These are phyloP conservation scores for Mycena kentingensis DNA, from an alignment of 768 basidiomycete genomes.

Conservation along the genomic window DNA sequence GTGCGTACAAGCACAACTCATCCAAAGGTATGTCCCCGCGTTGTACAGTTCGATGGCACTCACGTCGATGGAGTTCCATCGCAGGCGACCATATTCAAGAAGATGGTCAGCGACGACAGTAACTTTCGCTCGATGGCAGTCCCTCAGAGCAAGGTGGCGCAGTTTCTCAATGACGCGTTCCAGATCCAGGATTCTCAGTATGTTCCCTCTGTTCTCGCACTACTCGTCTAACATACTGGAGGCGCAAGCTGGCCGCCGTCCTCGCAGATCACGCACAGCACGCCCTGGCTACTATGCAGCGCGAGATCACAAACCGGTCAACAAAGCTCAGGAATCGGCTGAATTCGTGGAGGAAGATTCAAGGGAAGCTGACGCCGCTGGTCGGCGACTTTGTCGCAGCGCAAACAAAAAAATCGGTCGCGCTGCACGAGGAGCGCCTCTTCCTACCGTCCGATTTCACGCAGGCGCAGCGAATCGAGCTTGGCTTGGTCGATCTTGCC, in stretches of 20 bases:
- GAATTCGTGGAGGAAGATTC: not conserved
- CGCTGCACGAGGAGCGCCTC: not conserved
- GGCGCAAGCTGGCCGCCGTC: not conserved
- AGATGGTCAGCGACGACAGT: not conserved
- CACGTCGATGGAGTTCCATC: not conserved
- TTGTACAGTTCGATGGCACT: not conserved
- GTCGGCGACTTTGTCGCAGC: not conserved
- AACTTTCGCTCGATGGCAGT: not conserved
- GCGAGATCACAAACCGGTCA: not conserved
- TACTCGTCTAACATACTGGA: not conserved
- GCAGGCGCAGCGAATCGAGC: not conserved
- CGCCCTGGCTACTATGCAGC: not conserved
- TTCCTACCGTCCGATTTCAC: not conserved
- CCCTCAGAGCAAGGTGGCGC: not conserved
- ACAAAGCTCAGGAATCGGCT: not conserved
- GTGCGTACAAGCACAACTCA: not conserved
- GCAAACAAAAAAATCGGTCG: not conserved
- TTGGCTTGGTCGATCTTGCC: not conserved
- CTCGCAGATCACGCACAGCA: not conserved
- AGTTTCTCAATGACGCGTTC: not conserved
- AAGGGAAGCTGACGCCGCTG: not conserved
- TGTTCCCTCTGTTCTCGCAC: not conserved
- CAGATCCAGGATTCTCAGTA: not conserved
- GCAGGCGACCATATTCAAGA: not conserved
- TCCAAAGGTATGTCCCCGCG: not conserved